phyloP scores from a whole-genome alignment of 2,329 filamentous ascomycete genomes.

The Lojkania enalia region DNA sequence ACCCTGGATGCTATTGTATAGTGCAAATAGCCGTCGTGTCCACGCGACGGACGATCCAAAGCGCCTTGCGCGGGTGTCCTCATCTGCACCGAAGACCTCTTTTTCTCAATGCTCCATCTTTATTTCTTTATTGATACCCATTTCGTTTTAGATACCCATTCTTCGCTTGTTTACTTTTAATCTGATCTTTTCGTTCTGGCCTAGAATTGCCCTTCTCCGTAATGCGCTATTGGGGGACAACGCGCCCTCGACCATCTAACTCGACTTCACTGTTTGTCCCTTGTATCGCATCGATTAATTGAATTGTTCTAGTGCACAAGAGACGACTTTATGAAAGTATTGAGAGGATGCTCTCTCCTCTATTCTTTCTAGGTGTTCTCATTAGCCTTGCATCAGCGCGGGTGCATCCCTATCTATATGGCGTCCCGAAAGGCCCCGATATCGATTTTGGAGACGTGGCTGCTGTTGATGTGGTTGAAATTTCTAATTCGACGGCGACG shows the following conservation, averaged over 20 bases:
- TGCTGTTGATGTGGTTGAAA: slow-evolving; percentile 19
- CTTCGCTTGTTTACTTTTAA: background rate
- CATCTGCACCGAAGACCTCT: background rate
- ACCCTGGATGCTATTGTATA: background rate
- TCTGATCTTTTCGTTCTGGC: slow-evolving; percentile 3
- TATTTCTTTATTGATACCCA: slow-evolving; percentile 1
- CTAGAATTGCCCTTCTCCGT: slow-evolving; percentile 16
- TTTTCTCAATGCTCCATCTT: background rate
- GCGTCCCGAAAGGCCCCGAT: slow-evolving; percentile 34
- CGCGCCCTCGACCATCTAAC: too few relatives aligned
- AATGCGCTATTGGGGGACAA: slow-evolving; percentile 14
- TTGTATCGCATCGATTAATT: background rate
- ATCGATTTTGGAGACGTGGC: slow-evolving; percentile 32
- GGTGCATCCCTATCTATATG: slow-evolving; percentile 37
- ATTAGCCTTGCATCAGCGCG: slow-evolving; percentile 24
- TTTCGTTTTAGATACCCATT: background rate
- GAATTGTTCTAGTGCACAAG: background rate
- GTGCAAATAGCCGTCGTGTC: slow-evolving; percentile 14
- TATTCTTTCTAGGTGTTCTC: slow-evolving; percentile 24
- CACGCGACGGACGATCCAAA: background rate
- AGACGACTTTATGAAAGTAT: background rate
- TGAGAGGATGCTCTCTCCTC: slow-evolving; percentile 22
- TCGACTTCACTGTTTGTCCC: too few relatives aligned
- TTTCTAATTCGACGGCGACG: slow-evolving; percentile 14
- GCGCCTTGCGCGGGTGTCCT: background rate